Conservation (phyloP, 371 early-diverging fungal species). For the Lichtheimia corymbifera region DNA sequence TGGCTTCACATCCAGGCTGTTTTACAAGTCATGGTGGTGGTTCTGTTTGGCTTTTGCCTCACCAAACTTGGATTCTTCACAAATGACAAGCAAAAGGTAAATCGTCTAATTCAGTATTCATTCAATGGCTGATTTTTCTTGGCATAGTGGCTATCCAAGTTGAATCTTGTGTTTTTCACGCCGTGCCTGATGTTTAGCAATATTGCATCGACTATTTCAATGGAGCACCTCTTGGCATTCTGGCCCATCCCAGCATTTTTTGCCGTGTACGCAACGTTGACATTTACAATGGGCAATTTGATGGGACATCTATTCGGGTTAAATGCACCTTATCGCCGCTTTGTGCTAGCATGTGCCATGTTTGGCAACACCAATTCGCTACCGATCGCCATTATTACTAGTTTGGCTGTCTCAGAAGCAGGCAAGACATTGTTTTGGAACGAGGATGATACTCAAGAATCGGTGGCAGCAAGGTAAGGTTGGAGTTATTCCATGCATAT, state of each 20-base stretch:
- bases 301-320: constrained; percentile 53
- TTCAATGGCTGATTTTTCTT: not conserved
- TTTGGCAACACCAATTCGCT: constrained; percentile 75
- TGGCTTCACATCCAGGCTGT: constrained; percentile 41
- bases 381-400: constrained; percentile 71
- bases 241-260: constrained; percentile 78
- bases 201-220: constrained; percentile 65
- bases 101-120: not conserved
- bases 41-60: constrained; percentile 51
- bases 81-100: constrained; percentile 58
- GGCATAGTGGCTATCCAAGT: constrained; percentile 63
- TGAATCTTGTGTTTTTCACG: constrained; percentile 75
- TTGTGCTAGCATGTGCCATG: constrained; percentile 68
- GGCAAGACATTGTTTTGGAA: constrained; percentile 61
- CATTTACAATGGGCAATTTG: constrained; percentile 30
- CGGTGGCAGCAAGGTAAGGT: constrained; percentile 63
- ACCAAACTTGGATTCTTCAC: constrained; percentile 50
- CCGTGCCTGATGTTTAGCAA: constrained; percentile 78
- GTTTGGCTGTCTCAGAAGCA: constrained; percentile 68
- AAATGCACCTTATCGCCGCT: constrained; percentile 53
- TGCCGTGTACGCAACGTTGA: constrained; percentile 43
- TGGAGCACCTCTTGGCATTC: constrained; percentile 58
- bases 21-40: constrained; percentile 61
- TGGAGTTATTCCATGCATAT: not conserved
- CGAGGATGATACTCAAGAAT: constrained; percentile 58